Evolutionary conservation across 1,284 basidiomycete genomes (phyloP).

Genomic region (Puccinia horiana): DNA sequence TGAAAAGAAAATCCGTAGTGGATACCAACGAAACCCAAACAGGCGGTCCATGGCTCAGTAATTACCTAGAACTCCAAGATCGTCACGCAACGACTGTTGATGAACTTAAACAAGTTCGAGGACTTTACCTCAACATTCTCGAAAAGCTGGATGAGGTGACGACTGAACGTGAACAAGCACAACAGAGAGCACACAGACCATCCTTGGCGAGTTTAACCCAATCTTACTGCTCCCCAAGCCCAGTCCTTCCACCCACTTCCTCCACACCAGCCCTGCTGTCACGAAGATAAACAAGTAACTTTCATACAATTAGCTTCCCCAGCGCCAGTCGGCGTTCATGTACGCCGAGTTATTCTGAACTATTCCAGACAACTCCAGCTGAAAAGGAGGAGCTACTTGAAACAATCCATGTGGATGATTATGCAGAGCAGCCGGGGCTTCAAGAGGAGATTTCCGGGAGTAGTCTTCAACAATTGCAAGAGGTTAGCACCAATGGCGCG

Average conservation of each 20-base stretch:
- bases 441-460: background rate
- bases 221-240: background rate
- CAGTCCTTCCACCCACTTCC: background rate
- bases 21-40: background rate
- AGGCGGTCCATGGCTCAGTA: background rate
- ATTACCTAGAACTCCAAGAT: constrained; percentile 24
- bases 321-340: background rate
- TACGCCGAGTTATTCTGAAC: background rate
- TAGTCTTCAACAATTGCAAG: background rate
- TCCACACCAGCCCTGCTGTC: background rate
- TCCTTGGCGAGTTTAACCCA: background rate
- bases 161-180: background rate
- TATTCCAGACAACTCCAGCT: background rate
- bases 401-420: background rate
- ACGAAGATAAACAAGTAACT: background rate
- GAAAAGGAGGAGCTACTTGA: constrained; percentile 9
- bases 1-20: background rate
- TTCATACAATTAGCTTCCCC: background rate
- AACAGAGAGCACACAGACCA: background rate
- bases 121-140: constrained; percentile 14
- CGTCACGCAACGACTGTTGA: constrained; percentile 11
- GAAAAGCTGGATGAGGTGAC: constrained; percentile 14
- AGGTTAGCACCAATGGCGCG: background rate
- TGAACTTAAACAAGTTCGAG: constrained; percentile 28
- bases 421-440: background rate